Conservation (phyloP, 306 rosid genomes). For the Begonia fuchsioides region DNA sequence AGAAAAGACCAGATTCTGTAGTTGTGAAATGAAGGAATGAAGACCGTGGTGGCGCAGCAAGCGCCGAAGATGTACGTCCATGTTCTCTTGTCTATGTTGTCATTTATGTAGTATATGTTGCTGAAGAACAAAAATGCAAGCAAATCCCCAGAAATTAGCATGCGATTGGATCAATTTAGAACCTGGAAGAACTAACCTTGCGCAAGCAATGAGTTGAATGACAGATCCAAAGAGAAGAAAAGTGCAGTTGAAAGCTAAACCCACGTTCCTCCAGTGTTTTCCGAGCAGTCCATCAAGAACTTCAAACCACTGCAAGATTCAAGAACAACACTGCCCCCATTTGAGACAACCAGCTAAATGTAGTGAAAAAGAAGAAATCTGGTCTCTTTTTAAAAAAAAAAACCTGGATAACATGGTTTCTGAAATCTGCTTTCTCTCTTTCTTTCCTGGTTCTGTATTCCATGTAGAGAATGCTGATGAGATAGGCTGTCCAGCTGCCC, state of each 20-base stretch:
- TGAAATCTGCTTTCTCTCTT: conserved; percentile 82
- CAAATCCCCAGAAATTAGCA: not conserved
- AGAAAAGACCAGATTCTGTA: conserved; percentile 95
- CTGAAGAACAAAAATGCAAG: conserved; percentile 17
- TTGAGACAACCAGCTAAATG: too few species aligned
- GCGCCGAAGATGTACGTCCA: conserved; percentile 99
- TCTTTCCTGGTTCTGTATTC: conserved; percentile 96
- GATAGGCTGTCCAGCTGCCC: conserved; percentile 99
- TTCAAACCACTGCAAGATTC: conserved; percentile 60
- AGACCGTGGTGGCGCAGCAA: conserved; percentile 97
- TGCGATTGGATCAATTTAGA: too few species aligned
- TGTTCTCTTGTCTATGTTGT: conserved; percentile 93
- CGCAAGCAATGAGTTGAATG: conserved; percentile 94
- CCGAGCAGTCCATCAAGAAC: conserved; percentile 95
- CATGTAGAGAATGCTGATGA: conserved; percentile 76
- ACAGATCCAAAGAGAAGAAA: conserved; percentile 97
- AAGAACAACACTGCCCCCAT: not conserved
- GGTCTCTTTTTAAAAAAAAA: not conserved
- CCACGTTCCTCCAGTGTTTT: conserved; percentile 91
- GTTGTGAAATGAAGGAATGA: conserved; percentile 93
- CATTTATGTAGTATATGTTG: conserved; percentile 94
- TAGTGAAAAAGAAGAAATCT: not conserved
- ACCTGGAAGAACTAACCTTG: conserved; percentile 42
- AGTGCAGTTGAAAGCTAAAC: conserved; percentile 92
- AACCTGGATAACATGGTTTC: conserved; percentile 96